Evolutionary conservation across 345 rosid genomes (phyloP), one percentile per base, ranked within the genome.

Genomic region (Populus euphratica): DNA sequence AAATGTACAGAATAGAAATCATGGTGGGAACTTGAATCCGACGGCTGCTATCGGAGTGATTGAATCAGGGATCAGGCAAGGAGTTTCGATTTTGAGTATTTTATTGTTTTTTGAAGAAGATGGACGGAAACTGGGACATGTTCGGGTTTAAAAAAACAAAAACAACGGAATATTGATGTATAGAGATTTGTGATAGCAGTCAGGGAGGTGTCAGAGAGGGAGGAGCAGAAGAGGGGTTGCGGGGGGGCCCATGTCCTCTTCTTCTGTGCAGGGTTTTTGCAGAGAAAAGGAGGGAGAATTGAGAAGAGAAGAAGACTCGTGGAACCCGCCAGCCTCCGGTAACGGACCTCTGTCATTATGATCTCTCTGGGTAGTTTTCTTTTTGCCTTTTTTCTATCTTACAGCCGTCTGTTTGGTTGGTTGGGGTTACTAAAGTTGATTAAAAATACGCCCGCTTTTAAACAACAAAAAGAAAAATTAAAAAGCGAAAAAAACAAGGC

Each of bases 271-370:
- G 14, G 33, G 29, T 27, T 76, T 61, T 41, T 33, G 39, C 79
- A 74, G 79, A 74, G 72, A 65, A 36, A 52, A 21, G 21, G 65
- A 25, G 18, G 33, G 68, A 41, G 47, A 62, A 25, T 62, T 64
- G 66, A 49, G 67, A 54, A 35, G 81, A 70, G 89, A 82, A 59
- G 88, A 83, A 84, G 72, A 69, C 82, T 86, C 68, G 72, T 72
- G 89, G 86, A 82, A 87, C 90, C 88, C 88, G 87, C 87, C 87
- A 88, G 79, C 64, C 64, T 3, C 3, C 8, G 73, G 75, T 11
- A 70, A 78, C 79, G 81, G 79, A 78, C 76, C 49, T 65, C 23
- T 4, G 33, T 62, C 75, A 79, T 71, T 38, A 76, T 71, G 39
- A 73, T 72, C 10, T 8, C 39, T 31, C 50, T 27, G 13, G 23